Evolutionary conservation across 129 eudicot genomes (phyloP).

Genomic region (Dittrichia graveolens): DNA sequence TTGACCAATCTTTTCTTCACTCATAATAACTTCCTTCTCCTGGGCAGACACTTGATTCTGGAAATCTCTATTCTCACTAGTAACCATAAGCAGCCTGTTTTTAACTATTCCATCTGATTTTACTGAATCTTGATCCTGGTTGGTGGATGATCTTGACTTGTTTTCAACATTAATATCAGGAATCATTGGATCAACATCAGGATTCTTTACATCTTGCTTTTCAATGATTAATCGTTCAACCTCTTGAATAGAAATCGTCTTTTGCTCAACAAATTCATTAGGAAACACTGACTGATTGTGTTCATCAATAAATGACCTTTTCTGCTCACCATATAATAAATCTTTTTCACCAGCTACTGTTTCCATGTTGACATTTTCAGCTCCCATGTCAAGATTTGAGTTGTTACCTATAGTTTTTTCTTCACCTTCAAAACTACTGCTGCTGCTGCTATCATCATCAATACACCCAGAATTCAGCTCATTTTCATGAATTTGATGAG

Average conservation of each 20-base stretch:
- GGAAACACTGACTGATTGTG: conserved; percentile 24
- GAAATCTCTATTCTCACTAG: conserved; percentile 2
- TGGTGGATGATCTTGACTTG: conserved; percentile 14
- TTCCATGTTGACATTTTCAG: conserved; percentile 36
- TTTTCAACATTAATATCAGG: conserved; percentile 26
- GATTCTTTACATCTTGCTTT: conserved; percentile 25
- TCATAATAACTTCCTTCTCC: too few species aligned
- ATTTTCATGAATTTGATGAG: conserved; percentile 40
- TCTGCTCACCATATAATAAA: conserved; percentile 17
- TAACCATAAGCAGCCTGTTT: conserved; percentile 17
- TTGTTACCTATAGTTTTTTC: conserved; percentile 32
- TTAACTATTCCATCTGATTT: conserved; percentile 5
- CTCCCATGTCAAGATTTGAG: conserved; percentile 35
- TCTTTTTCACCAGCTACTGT: conserved; percentile 17
- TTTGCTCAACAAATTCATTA: conserved; percentile 27
- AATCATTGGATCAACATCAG: conserved; percentile 13
- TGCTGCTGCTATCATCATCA: conserved; percentile 29
- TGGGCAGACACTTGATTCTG: too few species aligned
- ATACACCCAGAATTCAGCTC: conserved; percentile 46
- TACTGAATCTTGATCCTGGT: conserved; percentile 19
- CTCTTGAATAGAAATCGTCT: conserved; percentile 23
- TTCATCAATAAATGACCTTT: conserved; percentile 1
- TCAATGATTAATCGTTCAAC: conserved; percentile 16
- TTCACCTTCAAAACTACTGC: conserved; percentile 41
- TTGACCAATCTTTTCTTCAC: not conserved